These are phyloP conservation scores for Gaertneriomyces sp. DNA, from an alignment of 192 early-diverging fungal species.

Conservation along the genomic window DNA sequence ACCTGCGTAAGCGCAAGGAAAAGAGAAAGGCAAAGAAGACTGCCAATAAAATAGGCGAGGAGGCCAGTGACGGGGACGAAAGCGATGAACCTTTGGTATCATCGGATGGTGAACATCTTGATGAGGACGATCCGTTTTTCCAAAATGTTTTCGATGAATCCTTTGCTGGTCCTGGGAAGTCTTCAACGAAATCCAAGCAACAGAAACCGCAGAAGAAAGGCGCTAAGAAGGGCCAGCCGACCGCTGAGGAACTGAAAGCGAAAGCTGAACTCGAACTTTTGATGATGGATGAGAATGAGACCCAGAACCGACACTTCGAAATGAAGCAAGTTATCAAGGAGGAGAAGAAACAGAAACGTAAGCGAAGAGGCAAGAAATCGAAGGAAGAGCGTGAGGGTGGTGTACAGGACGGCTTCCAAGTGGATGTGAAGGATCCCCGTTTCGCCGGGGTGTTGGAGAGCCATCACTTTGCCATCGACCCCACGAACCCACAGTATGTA, in stretches of 20 bases:
- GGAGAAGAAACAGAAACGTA: slow-evolving; percentile 68
- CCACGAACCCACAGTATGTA: slow-evolving; percentile 80
- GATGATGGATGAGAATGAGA: slow-evolving; percentile 55
- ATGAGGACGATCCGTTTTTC: slow-evolving; percentile 39
- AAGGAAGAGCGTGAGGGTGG: slow-evolving; percentile 51
- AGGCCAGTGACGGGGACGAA: slow-evolving; percentile 6
- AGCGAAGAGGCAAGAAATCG: slow-evolving; percentile 35
- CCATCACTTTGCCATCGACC: slow-evolving; percentile 91
- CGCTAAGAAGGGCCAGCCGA: slow-evolving; percentile 5
- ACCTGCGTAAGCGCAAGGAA: slow-evolving; percentile 80
- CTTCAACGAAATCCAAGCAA: neutral
- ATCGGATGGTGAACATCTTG: slow-evolving; percentile 17
- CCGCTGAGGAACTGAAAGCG: slow-evolving; percentile 20
- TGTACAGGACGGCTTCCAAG: slow-evolving; percentile 78
- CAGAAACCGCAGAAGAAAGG: neutral
- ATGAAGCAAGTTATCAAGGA: slow-evolving; percentile 80
- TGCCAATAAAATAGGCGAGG: slow-evolving; percentile 28
- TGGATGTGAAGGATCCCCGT: slow-evolving; percentile 80
- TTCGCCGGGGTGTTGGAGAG: slow-evolving; percentile 76
- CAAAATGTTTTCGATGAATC: slow-evolving; percentile 25
- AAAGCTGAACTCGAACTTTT: slow-evolving; percentile 82
- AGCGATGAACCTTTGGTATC: slow-evolving; percentile 16
- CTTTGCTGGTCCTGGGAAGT: no score
- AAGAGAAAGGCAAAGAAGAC: slow-evolving; percentile 59
- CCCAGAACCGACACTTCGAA: slow-evolving; percentile 72